Evolutionary conservation across 2,329 filamentous ascomycete genomes (phyloP), one percentile per base, ranked within the genome.

Genomic region (Colletotrichum sojae): DNA sequence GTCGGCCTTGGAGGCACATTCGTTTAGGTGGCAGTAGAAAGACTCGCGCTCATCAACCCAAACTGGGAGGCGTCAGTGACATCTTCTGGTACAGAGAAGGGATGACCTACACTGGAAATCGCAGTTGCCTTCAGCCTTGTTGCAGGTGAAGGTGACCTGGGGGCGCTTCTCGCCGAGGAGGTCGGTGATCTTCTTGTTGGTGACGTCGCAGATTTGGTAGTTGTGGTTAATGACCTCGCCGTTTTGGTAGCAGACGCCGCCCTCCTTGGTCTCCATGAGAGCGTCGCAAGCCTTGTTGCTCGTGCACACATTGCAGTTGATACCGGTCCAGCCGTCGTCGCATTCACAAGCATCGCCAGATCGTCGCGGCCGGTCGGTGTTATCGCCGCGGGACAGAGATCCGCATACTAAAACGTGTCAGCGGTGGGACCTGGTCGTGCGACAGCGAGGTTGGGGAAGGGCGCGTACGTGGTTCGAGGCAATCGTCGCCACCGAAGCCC

Each of bases 261-360:
- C 94, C 70, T 94, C 88, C 4, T 89, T 89, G 15, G 91, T 90
- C 4, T 94, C 93, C 91, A 97, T 97, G 81, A 99, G 84, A 40
- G 93, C 91, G 78, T 96, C 90, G 77, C 96, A 99, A 16, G 93
- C 95, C 73, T 92, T 85, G 78, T 98, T 87, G 4, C 90, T 90
- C 70, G 92, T 90, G 82, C 96, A 99, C 65, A 99, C 94, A 76
- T 96, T 99, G 88, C 96, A 99, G 84, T 99, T 99, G 83, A 99
- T 95, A 72, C 96, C 96, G 48, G 89, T 89, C 96, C 96, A 99
- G 64, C 96, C 96, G 45, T 97, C 93, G 77, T 95, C 92, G 80
- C 96, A 99, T 49, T 94, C 84, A 82, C 96, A 99, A 5, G 45
- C 43, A 48, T 85, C 83, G 67, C 90, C 86, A 60, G 89, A 83